Percentiles rank a stretch among this genome's conserved stretches.
Evolutionary conservation across 2,329 filamentous ascomycete species (phyloP).

Genomic region (Aspergillus ibericus): DNA sequence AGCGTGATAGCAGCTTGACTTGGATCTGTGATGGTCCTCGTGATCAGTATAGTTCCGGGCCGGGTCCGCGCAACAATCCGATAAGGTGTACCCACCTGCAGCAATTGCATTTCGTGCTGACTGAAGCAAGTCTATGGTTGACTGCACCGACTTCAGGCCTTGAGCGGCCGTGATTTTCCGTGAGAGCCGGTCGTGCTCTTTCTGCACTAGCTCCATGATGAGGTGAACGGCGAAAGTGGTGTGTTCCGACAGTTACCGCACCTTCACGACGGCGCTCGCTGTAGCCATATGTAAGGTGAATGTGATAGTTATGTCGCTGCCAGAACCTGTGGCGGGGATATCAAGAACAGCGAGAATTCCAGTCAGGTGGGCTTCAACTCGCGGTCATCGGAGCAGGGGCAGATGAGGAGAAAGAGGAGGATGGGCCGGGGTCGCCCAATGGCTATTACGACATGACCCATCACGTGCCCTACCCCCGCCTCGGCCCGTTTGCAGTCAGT

Average conservation of each 20-base stretch:
- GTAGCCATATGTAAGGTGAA: slow-evolving; percentile 25
- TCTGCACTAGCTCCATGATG: slow-evolving; percentile 65
- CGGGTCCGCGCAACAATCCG: not conserved
- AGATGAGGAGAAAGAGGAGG: not conserved
- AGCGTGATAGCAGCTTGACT: slow-evolving; percentile 71
- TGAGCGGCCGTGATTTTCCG: slow-evolving; percentile 68
- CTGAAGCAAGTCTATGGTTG: slow-evolving; percentile 74
- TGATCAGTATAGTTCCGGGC: slow-evolving; percentile 5
- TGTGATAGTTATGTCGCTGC: not conserved
- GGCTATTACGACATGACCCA: slow-evolving; percentile 13
- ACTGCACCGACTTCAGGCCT: slow-evolving; percentile 76
- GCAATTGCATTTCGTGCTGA: slow-evolving; percentile 72
- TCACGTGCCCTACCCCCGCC: slow-evolving; percentile 9
- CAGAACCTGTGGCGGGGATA: not conserved
- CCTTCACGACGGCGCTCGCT: slow-evolving; percentile 14
- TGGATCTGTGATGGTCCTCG: slow-evolving; percentile 54
- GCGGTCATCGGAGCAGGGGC: not conserved
- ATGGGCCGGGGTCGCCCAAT: not conserved
- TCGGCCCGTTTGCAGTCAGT: not conserved
- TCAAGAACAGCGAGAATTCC: not conserved
- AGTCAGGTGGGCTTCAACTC: not conserved
- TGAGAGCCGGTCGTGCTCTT: slow-evolving; percentile 71
- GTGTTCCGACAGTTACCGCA: slow-evolving; percentile 32
- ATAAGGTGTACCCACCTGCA: slow-evolving; percentile 54
- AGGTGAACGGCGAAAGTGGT: slow-evolving; percentile 23